Base-by-base conservation (phyloP, 169 alveolate genomes). In the Plasmodium fragile region DNA sequence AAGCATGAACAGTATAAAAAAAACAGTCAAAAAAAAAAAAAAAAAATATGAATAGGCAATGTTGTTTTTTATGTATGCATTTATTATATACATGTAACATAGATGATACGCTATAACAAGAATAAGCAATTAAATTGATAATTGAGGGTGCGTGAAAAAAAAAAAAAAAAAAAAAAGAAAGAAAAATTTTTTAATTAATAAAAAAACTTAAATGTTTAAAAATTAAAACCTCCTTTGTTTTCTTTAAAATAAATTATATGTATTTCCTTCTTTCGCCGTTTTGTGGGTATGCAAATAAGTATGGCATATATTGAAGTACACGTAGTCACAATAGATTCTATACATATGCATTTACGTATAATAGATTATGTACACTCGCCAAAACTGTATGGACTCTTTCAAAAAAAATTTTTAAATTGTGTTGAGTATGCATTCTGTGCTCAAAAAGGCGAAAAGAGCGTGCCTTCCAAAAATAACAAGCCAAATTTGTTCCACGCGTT, bases 171-270 rank as follows among this genome's bases (percentile, higher is more conserved):
- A 3, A 71, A 81, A 81, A 49, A 52, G n/a, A n/a, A n/a, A n/a
- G n/a, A n/a, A 83, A 79, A 79, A 41, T 45, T 39, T 71, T 83
- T 83, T 55, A 71, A 71, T 83, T 71, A 83, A 83, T 70, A 84
- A 73, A 84, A 84, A 84, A 84, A 84, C 93, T 84, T 65, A 84
- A 84, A 49, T 84, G 84, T 84, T 84, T 84, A 84, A 84, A 84
- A 84, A 84, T 84, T 84, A 84, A 82, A 84, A 84, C 93, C 93
- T 84, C 80, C 93, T 84, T 84, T 49, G 11, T 41, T 84, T 45
- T 43, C 75, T 28, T 70, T n/a, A 22, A 71, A n/a, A 30, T 30
- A 18, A 39, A 52, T 84, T 45, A 3, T 34, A 41, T 49, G 4
- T 84, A 16, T 83, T 52, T 83, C 73, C 22, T 28, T 69, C 36